Percentiles rank a stretch among this genome's conserved stretches.
Evolutionary conservation across 2,329 filamentous ascomycete species (phyloP).

Genomic region (Talaromyces sp.): DNA sequence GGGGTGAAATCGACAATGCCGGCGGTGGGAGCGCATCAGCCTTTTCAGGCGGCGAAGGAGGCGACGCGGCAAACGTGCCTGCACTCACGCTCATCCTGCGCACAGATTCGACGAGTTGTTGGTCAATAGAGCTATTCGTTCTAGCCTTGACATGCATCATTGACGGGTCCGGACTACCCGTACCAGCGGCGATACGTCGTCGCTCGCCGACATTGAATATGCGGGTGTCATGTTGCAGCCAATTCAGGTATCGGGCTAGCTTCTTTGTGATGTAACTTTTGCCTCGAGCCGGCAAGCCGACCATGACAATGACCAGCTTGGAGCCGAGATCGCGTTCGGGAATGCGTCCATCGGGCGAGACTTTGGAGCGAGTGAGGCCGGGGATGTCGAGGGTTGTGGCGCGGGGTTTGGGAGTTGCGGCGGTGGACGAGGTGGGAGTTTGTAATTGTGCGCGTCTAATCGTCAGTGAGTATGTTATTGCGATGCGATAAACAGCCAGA

Average conservation of each 20-base stretch:
- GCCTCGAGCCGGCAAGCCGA: conserved; percentile 87
- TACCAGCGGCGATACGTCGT: conserved; percentile 70
- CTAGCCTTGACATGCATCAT: conserved; percentile 22
- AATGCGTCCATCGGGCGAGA: conserved; percentile 93
- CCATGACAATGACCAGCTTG: conserved; percentile 98
- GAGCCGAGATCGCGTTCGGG: conserved; percentile 90
- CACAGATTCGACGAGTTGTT: conserved; percentile 45
- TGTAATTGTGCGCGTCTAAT: conserved; percentile 65
- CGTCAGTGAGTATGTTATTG: neutral
- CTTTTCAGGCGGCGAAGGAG: conserved; percentile 27
- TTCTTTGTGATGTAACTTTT: conserved; percentile 99
- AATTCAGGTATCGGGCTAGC: conserved; percentile 88
- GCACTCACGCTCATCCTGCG: conserved; percentile 44
- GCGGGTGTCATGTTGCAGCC: conserved; percentile 91
- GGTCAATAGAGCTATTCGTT: conserved; percentile 37
- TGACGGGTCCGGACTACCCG: conserved; percentile 36
- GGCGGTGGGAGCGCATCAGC: conserved; percentile 40
- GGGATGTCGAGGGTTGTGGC: conserved; percentile 96
- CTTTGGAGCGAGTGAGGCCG: conserved; percentile 89
- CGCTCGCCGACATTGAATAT: conserved; percentile 98
- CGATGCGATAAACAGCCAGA: neutral
- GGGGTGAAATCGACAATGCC: conserved; percentile 35
- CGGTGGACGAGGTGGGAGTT: conserved; percentile 33
- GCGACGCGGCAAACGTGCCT: conserved; percentile 24
- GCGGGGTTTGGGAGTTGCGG: conserved; percentile 72